Percentiles rank a stretch among this genome's conserved stretches.
phyloP scores from a whole-genome alignment of 2,329 filamentous ascomycete species.

The Parafenestella ontariensis region DNA sequence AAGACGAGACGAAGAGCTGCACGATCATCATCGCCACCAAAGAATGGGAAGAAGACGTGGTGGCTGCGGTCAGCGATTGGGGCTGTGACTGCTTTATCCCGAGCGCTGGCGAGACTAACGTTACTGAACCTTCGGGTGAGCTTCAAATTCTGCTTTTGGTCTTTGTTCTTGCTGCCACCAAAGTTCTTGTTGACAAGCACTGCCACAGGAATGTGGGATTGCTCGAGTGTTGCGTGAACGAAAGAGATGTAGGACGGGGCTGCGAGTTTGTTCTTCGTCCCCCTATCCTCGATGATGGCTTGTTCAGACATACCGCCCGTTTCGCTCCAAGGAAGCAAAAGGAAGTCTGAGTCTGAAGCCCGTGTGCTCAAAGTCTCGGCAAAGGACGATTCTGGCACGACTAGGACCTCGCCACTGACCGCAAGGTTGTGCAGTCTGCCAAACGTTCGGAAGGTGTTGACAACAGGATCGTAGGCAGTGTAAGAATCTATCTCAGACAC shows the following conservation, averaged over 20 bases:
- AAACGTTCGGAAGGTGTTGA: slow-evolving; percentile 90
- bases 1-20: slow-evolving; percentile 81
- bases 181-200: slow-evolving; percentile 80
- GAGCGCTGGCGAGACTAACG: slow-evolving; percentile 59
- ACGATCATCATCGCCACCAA: slow-evolving; percentile 83
- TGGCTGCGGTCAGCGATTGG: slow-evolving; percentile 74
- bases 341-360: slow-evolving; percentile 66
- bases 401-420: slow-evolving; percentile 79
- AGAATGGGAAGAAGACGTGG: slow-evolving; percentile 86
- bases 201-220: slow-evolving; percentile 71
- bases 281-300: slow-evolving; percentile 56
- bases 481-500: slow-evolving; percentile 81
- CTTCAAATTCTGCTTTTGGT: slow-evolving; percentile 28
- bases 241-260: slow-evolving; percentile 74
- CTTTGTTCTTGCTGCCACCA: slow-evolving; percentile 56
- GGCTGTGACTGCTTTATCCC: slow-evolving; percentile 61
- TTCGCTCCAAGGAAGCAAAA: slow-evolving; percentile 91
- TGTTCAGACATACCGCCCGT: slow-evolving; percentile 77
- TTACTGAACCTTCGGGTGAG: slow-evolving; percentile 41
- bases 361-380: slow-evolving; percentile 77
- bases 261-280: slow-evolving; percentile 64
- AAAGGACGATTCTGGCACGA: slow-evolving; percentile 79
- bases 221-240: slow-evolving; percentile 70
- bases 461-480: slow-evolving; percentile 73
- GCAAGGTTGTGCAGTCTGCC: slow-evolving; percentile 83